A percentile compares a stretch with the other conserved stretches of the same genome.
Conservation (phyloP, 306 rosid genomes). For the Pterocarpus santalinus region DNA sequence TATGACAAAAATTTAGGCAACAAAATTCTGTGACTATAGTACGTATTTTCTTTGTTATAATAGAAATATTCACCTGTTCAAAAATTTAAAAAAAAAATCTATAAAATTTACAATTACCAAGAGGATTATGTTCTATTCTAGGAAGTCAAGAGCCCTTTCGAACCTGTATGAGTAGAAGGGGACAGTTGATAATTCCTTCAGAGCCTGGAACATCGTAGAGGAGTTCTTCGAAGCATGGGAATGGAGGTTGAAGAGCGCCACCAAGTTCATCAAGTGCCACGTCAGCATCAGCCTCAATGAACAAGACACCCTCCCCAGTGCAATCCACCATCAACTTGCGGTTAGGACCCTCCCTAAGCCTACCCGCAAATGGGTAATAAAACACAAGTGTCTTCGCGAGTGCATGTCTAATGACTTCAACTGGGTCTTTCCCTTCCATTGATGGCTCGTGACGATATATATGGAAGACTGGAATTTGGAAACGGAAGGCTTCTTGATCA, state of each 20-base stretch:
- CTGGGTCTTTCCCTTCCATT: conserved; percentile 38
- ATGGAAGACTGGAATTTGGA: not conserved
- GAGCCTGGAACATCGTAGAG: conserved; percentile 51
- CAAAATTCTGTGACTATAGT: too few relatives aligned
- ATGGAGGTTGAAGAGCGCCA: conserved; percentile 54
- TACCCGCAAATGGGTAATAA: conserved; percentile 47
- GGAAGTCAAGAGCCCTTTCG: not conserved
- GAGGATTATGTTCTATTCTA: not conserved
- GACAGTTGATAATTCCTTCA: conserved; percentile 44
- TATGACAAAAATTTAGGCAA: too few relatives aligned
- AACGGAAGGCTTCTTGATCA: conserved; percentile 35
- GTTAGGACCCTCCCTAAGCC: conserved; percentile 28
- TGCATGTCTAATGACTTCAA: conserved; percentile 26
- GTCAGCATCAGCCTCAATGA: conserved; percentile 60
- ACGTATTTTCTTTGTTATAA: too few relatives aligned
- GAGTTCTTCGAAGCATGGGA: conserved; percentile 57
- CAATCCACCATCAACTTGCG: conserved; percentile 56
- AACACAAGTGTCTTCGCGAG: conserved; percentile 30
- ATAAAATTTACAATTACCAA: too few relatives aligned
- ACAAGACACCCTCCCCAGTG: conserved; percentile 58
- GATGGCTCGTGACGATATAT: conserved; percentile 24
- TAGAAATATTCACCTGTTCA: too few relatives aligned
- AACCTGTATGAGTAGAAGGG: conserved; percentile 59
- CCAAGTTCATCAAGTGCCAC: conserved; percentile 54
- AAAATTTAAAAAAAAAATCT: too few relatives aligned